Conservation (phyloP, 2,329 filamentous ascomycete genomes). For the Aureobasidium musti region DNA sequence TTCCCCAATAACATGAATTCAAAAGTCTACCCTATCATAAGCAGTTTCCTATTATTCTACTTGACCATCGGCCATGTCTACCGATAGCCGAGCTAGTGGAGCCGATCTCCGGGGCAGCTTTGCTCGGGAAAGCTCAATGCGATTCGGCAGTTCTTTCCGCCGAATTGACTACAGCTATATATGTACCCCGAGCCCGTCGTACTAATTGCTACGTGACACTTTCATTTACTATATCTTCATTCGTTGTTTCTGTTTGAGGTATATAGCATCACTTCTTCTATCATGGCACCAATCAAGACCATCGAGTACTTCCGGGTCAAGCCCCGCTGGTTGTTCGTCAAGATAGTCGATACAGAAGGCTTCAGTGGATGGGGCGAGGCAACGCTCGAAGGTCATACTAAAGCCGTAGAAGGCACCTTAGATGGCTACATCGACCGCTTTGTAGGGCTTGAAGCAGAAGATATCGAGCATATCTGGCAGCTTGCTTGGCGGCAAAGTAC, state of each 20-base stretch:
- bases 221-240: not conserved
- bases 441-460: slow-evolving; percentile 67
- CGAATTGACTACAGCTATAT: not conserved
- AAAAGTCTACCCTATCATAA: slow-evolving; percentile 10
- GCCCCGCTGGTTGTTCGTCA: slow-evolving; percentile 75
- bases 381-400: slow-evolving; percentile 69
- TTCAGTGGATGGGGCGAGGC: slow-evolving; percentile 71
- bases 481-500: slow-evolving; percentile 60
- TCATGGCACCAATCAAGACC: slow-evolving; percentile 63
- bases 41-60: not conserved
- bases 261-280: not conserved
- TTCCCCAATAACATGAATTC: slow-evolving; percentile 3
- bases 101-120: too few species aligned
- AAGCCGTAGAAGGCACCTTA: slow-evolving; percentile 71
- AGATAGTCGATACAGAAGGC: slow-evolving; percentile 66
- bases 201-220: not conserved
- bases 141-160: not conserved
- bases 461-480: slow-evolving; percentile 80
- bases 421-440: slow-evolving; percentile 64
- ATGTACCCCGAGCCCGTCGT: not conserved
- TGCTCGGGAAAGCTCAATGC: slow-evolving; percentile 1
- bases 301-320: slow-evolving; percentile 75
- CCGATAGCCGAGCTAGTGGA: slow-evolving; percentile 5
- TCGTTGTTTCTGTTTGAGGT: not conserved
- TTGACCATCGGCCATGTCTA: not conserved